Evolutionary conservation across 106 monocot genomes (phyloP).

Genomic region (Dioscorea zingiberensis): DNA sequence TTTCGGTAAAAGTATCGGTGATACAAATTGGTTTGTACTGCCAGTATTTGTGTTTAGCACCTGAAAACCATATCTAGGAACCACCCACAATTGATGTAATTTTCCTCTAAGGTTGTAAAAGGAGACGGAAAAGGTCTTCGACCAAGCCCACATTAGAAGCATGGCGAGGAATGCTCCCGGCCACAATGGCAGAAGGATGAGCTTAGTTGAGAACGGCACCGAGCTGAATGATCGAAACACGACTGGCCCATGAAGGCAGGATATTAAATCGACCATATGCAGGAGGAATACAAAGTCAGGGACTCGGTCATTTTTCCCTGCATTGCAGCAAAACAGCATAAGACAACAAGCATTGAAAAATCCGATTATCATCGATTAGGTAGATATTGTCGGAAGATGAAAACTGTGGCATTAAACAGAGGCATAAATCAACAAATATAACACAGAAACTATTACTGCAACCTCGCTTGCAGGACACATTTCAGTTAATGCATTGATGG

Average conservation of each 20-base stretch:
- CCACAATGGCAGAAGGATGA: conserved; percentile 43
- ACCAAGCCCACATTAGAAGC: conserved; percentile 79
- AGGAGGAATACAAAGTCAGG: conserved; percentile 89
- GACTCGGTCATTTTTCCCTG: conserved; percentile 46
- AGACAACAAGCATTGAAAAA: too few relatives aligned
- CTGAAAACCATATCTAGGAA: conserved; percentile 89
- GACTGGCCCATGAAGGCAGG: conserved; percentile 65
- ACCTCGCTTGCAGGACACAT: too few relatives aligned
- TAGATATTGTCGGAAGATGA: too few relatives aligned
- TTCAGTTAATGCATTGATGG: too few relatives aligned
- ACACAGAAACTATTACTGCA: too few relatives aligned
- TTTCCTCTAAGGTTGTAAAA: conserved; percentile 69
- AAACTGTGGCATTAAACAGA: too few relatives aligned
- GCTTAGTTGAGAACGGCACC: conserved; percentile 28
- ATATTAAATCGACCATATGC: conserved; percentile 70
- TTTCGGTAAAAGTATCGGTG: too few relatives aligned
- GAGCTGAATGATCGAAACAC: conserved; percentile 48
- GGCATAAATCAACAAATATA: too few relatives aligned
- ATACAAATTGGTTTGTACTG: too few relatives aligned
- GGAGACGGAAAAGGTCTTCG: conserved; percentile 76
- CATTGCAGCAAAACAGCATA: conserved; percentile 8
- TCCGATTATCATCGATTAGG: too few relatives aligned
- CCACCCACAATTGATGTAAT: conserved; percentile 71
- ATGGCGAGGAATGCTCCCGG: conserved; percentile 52
- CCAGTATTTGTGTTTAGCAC: too few relatives aligned